Percentiles rank a stretch among this genome's conserved stretches.
Conservation (phyloP, 306 rosid genomes). For the Purshia tridentata region DNA sequence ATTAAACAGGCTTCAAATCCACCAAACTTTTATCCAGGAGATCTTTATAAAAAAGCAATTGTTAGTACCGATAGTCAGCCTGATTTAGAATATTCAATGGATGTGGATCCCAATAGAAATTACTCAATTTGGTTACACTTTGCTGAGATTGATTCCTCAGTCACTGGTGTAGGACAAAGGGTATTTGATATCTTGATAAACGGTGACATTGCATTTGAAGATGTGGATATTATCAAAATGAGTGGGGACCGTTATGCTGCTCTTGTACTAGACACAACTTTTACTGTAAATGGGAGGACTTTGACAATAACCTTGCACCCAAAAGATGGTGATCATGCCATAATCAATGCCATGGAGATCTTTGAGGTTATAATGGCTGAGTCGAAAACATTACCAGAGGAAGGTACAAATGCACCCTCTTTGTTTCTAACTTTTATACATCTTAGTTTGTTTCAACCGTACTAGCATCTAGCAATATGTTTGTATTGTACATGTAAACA, state of each 20-base stretch:
- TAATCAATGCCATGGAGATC: slow-evolving; percentile 83
- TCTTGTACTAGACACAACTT: slow-evolving; percentile 79
- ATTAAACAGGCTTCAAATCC: slow-evolving; percentile 60
- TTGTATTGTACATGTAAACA: not conserved
- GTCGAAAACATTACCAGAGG: slow-evolving; percentile 66
- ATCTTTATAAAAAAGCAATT: slow-evolving; percentile 72
- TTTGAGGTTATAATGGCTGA: slow-evolving; percentile 72
- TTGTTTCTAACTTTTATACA: not conserved
- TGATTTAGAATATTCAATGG: slow-evolving; percentile 62
- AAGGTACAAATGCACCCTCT: slow-evolving; percentile 52
- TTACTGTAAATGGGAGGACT: slow-evolving; percentile 69
- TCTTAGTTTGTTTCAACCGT: not conserved
- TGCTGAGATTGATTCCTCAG: slow-evolving; percentile 72
- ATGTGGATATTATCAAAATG: slow-evolving; percentile 67
- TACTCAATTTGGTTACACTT: slow-evolving; percentile 93
- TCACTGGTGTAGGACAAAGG: slow-evolving; percentile 63
- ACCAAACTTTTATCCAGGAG: slow-evolving; percentile 92
- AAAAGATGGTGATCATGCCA: slow-evolving; percentile 52
- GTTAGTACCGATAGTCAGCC: slow-evolving; percentile 62
- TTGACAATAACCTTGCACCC: slow-evolving; percentile 69
- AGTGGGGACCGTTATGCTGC: slow-evolving; percentile 73
- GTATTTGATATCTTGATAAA: slow-evolving; percentile 75
- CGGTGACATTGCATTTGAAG: slow-evolving; percentile 46
- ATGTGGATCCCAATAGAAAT: slow-evolving; percentile 88
- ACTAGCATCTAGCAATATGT: not conserved